Conservation (phyloP, 306 rosid genomes). For the Lagenaria siceraria region DNA sequence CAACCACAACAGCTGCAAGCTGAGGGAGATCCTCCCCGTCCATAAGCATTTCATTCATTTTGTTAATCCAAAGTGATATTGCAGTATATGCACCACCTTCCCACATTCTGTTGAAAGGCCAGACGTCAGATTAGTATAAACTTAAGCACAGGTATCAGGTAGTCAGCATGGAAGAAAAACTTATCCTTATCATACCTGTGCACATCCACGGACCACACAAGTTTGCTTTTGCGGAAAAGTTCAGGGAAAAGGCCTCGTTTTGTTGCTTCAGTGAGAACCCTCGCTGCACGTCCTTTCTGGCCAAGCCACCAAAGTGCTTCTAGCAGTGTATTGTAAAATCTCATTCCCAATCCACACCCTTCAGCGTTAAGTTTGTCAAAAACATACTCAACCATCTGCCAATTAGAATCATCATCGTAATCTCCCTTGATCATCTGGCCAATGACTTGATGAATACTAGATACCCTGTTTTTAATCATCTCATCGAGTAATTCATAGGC, state of each 20-base stretch:
- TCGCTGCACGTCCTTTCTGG: conserved; percentile 85
- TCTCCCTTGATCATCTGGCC: conserved; percentile 94
- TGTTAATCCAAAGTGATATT: conserved; percentile 69
- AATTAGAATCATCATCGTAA: conserved; percentile 81
- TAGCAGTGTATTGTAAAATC: conserved; percentile 70
- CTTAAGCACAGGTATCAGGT: not conserved
- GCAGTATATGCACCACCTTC: conserved; percentile 93
- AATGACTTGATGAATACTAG: conserved; percentile 83
- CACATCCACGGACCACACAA: conserved; percentile 76
- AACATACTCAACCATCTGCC: conserved; percentile 97
- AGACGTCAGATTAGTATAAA: not conserved
- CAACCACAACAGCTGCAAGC: conserved; percentile 70
- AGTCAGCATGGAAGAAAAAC: conserved; percentile 8
- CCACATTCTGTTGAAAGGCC: conserved; percentile 59
- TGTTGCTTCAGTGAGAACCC: conserved; percentile 85
- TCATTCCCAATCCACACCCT: conserved; percentile 77
- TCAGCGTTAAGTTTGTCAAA: conserved; percentile 86
- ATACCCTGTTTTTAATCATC: conserved; percentile 52
- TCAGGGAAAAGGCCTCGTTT: conserved; percentile 87
- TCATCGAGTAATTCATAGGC: conserved; percentile 66
- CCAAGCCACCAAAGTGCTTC: conserved; percentile 97
- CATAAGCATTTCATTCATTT: conserved; percentile 57
- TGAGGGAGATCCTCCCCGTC: conserved; percentile 64
- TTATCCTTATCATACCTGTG: conserved; percentile 49
- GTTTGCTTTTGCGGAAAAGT: conserved; percentile 64